phyloP scores from a whole-genome alignment of 768 basidiomycete genomes.

The Paxillus involutus region DNA sequence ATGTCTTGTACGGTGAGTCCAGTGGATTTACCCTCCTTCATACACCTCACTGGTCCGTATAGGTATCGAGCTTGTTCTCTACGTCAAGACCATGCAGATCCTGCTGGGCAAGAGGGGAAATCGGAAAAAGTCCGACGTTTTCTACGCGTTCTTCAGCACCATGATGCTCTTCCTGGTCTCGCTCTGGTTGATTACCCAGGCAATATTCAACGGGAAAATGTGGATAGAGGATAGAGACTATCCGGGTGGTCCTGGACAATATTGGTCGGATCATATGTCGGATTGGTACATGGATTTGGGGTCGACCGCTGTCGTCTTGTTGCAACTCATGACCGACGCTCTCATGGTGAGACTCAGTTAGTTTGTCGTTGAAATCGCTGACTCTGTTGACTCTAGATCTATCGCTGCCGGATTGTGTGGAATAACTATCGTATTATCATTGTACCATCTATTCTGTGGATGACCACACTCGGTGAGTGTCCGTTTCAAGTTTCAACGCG shows the following conservation, averaged over 20 bases:
- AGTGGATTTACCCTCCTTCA: too few relatives aligned
- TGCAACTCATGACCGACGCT: conserved; percentile 38
- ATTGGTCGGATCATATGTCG: conserved; percentile 25
- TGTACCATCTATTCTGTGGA: conserved; percentile 21
- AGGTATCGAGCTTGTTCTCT: conserved; percentile 27
- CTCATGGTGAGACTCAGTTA: conserved; percentile 32
- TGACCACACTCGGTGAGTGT: conserved; percentile 24
- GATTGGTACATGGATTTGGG: conserved; percentile 33
- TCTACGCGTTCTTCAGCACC: conserved; percentile 27
- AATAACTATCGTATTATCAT: conserved; percentile 12
- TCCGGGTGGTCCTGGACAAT: conserved; percentile 36
- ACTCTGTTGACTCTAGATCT: conserved; percentile 28
- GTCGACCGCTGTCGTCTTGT: conserved; percentile 23
- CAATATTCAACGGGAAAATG: conserved; percentile 33
- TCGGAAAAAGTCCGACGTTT: conserved; percentile 9
- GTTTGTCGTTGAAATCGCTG: not conserved
- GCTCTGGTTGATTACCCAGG: conserved; percentile 27
- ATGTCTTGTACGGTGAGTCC: conserved; percentile 25
- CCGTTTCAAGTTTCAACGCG: too few relatives aligned
- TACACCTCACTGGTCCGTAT: not conserved
- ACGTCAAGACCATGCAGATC: conserved; percentile 22
- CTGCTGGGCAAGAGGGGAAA: conserved; percentile 5
- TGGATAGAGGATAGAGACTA: conserved; percentile 34
- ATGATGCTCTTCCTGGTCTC: conserved; percentile 33
- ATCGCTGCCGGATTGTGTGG: conserved; percentile 40